These are phyloP conservation scores for Meyerozyma guilliermondii DNA, from an alignment of 1,139 yeast species.

Conservation along the genomic window DNA sequence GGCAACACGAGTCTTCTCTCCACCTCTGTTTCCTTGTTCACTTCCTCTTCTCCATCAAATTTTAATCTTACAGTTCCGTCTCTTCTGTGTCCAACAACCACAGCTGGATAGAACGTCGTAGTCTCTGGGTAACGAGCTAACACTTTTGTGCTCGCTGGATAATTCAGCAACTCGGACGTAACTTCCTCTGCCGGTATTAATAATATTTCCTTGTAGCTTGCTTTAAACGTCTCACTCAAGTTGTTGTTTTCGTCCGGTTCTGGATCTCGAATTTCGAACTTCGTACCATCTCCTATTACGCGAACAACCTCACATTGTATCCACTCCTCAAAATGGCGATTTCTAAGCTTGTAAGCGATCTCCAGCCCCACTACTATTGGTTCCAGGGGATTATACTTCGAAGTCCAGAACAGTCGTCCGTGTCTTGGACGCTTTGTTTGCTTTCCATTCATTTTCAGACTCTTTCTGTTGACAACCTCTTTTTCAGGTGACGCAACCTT, in stretches of 20 bases:
- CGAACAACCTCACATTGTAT: conserved; percentile 88
- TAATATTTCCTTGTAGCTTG: conserved; percentile 75
- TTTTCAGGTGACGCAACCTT: conserved; percentile 5
- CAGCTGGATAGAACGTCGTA: conserved; percentile 93
- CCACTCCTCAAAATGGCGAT: conserved; percentile 82
- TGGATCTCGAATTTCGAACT: conserved; percentile 88
- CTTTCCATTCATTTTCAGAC: conserved; percentile 5
- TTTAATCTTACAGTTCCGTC: conserved; percentile 75
- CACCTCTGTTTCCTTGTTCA: conserved; percentile 91
- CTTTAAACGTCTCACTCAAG: conserved; percentile 82
- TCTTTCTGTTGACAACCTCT: conserved; percentile 4
- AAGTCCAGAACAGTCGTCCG: conserved; percentile 39
- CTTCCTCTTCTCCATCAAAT: conserved; percentile 98
- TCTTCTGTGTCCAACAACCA: conserved; percentile 73
- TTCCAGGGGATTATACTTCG: conserved; percentile 53
- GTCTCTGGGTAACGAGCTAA: conserved; percentile 97
- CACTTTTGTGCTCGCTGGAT: conserved; percentile 75
- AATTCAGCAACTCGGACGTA: conserved; percentile 44
- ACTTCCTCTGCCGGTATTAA: conserved; percentile 56
- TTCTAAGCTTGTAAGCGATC: conserved; percentile 79
- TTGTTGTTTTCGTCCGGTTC: conserved; percentile 95
- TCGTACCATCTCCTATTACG: conserved; percentile 69
- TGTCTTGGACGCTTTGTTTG: conserved; percentile 21
- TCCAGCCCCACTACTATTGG: conserved; percentile 68
- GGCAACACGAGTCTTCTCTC: conserved; percentile 80